These are phyloP conservation scores for Alternaria sp. DNA, from an alignment of 2,329 filamentous ascomycete genomes.

Conservation along the genomic window DNA sequence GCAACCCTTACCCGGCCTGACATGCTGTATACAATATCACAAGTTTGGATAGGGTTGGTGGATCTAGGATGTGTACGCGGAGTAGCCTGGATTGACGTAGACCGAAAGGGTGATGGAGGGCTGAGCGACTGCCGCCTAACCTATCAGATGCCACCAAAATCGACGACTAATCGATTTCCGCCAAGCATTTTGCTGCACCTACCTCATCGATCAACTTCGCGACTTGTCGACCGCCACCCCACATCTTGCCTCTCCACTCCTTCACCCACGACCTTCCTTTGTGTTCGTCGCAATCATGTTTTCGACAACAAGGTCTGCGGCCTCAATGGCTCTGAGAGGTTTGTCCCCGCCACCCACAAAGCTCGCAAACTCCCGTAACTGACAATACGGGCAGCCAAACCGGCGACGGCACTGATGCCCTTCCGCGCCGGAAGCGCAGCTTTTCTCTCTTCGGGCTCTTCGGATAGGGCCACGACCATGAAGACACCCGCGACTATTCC, in stretches of 20 bases:
- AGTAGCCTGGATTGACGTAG: constrained; percentile 34
- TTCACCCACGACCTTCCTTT: constrained; percentile 45
- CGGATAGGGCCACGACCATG: constrained; percentile 69
- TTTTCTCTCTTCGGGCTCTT: constrained; percentile 70
- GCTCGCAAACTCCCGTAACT: constrained; percentile 33
- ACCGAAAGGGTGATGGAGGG: constrained; percentile 37
- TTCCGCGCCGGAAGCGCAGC: constrained; percentile 68
- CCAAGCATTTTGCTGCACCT: constrained; percentile 39
- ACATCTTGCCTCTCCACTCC: constrained; percentile 50
- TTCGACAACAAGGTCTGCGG: constrained; percentile 60
- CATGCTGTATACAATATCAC: constrained; percentile 16
- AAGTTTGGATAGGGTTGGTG: neutral
- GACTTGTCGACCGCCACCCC: constrained; percentile 46
- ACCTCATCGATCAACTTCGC: constrained; percentile 43
- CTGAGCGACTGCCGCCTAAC: constrained; percentile 25
- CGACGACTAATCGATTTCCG: constrained; percentile 41
- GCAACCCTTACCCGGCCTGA: constrained; percentile 17
- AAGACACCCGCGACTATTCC: constrained; percentile 61
- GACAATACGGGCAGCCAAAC: constrained; percentile 65
- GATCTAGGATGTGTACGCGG: constrained; percentile 18
- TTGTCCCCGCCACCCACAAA: constrained; percentile 39
- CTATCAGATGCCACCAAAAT: constrained; percentile 46
- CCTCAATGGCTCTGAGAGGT: constrained; percentile 65
- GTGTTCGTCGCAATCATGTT: constrained; percentile 57
- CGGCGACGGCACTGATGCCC: constrained; percentile 68